A percentile compares a stretch with the other conserved stretches of the same genome.
phyloP scores from a whole-genome alignment of 148 eudicot species.

The Diospyros kaki region DNA sequence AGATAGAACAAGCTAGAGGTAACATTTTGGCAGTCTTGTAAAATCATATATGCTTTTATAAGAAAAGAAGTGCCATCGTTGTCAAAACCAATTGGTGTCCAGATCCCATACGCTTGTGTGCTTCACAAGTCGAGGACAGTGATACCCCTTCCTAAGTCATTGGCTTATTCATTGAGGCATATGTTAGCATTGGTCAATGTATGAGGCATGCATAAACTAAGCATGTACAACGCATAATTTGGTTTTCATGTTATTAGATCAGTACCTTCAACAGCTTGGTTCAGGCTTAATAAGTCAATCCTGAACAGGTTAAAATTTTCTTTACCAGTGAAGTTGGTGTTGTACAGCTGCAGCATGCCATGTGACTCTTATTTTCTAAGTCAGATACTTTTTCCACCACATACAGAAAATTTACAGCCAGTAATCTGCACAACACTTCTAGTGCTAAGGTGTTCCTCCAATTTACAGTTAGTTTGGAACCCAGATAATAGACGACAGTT shows the following conservation, averaged over 20 bases:
- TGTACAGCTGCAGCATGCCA: not conserved
- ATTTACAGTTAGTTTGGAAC: too few species aligned
- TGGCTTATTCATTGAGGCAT: not conserved
- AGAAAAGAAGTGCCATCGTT: not conserved
- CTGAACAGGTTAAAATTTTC: not conserved
- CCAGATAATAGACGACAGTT: too few species aligned
- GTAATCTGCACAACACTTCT: too few species aligned
- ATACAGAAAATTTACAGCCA: not conserved
- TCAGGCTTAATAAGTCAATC: slow-evolving; percentile 1
- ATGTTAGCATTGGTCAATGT: not conserved
- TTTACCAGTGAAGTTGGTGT: not conserved
- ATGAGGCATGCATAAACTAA: not conserved
- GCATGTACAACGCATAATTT: not conserved
- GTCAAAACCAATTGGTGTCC: not conserved
- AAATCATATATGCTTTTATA: not conserved
- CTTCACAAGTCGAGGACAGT: not conserved
- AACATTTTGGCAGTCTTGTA: not conserved
- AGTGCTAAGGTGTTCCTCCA: too few species aligned
- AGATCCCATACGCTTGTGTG: not conserved
- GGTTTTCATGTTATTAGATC: not conserved
- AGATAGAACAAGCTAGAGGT: not conserved
- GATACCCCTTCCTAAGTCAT: not conserved
- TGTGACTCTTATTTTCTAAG: not conserved
- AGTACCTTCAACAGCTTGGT: not conserved
- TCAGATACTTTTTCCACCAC: not conserved